Percentiles rank a stretch among this genome's conserved stretches.
These are phyloP conservation scores for Calocybe indica DNA, from an alignment of 768 basidiomycete species.

Conservation along the genomic window DNA sequence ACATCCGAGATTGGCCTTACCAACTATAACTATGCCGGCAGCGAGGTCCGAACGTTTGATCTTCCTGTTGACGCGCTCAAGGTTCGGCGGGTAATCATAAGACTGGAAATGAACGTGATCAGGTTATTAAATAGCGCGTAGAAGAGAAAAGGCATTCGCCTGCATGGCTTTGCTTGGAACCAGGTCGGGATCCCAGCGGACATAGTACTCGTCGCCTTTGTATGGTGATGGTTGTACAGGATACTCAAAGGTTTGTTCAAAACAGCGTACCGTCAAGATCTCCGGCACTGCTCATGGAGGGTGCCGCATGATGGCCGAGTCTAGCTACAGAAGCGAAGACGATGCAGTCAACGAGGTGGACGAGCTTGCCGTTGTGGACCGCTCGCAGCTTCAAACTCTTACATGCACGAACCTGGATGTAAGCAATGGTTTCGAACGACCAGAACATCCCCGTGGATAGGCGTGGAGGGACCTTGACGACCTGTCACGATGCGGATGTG, in stretches of 20 bases:
- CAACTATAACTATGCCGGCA: no score
- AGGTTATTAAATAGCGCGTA: background rate
- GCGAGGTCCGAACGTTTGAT: no score
- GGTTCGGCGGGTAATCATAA: slow-evolving; percentile 59
- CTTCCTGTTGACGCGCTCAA: no score
- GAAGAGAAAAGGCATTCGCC: slow-evolving; percentile 22
- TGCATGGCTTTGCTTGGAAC: slow-evolving; percentile 50
- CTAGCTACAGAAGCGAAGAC: slow-evolving; percentile 57
- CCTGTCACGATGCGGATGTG: slow-evolving; percentile 51
- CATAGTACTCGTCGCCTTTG: slow-evolving; percentile 59
- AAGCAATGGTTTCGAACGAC: slow-evolving; percentile 67
- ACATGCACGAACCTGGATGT: slow-evolving; percentile 54
- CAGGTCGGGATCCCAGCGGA: slow-evolving; percentile 64
- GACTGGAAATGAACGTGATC: slow-evolving; percentile 30
- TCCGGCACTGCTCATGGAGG: slow-evolving; percentile 67
- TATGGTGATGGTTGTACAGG: background rate
- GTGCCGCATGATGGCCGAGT: slow-evolving; percentile 55
- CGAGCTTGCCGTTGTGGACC: slow-evolving; percentile 39
- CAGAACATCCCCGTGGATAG: slow-evolving; percentile 55
- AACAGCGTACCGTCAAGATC: slow-evolving; percentile 45
- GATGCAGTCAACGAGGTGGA: slow-evolving; percentile 60
- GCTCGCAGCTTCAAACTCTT: slow-evolving; percentile 63
- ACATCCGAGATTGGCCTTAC: no score
- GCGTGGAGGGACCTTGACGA: slow-evolving; percentile 46
- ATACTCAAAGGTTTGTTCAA: background rate